Base-by-base conservation (phyloP, 495 filamentous ascomycete species). In the Lentithecium fluviatile region DNA sequence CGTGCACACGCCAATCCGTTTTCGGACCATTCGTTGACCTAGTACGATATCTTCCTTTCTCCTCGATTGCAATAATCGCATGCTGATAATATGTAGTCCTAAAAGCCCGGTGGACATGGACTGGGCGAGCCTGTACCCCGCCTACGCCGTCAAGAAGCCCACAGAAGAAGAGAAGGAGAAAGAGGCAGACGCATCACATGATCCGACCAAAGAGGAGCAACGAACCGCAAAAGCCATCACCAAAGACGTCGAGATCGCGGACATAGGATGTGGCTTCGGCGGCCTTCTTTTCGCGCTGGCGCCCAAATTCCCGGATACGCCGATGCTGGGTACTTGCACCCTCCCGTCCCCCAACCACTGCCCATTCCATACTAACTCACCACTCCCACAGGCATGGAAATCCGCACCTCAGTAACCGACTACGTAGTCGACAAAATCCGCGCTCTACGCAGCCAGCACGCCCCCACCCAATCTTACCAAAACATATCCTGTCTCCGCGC, bases 1-100 rank as follows among this genome's bases (percentile, higher is more conserved):
- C 83, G 94, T 69, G 94, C 94, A 26, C 94, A 98, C 75, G 95
- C 94, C 46, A 98, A 98, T 78, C 90, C 91, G 10, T 97, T 98
- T 75, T 95, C 92, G 0, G 94, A 98, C 69, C 94, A 97, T 75
- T 72, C 81, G 13, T 79, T 98, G 70, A 79, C 77, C 59, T 97
- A 98, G 94, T 96, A 82, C 32, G 50, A 25, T 21, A 55, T 65
- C 60, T 54, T 42, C 29, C 29, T 32, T 10, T 32, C 29, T 32
- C 37, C 43, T 8, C 25, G 2, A 13, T 11, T 54, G 42, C 62
- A 52, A 40, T 45, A 58, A 53, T 66, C 19, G 20, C 59, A 43
- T 66, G 37, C 50, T 58, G 23, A 68, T 20, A 6, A 10, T 3
- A 15, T 46, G 34, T 47, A 97, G 93, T 71, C 94, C 94, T n/a